Evolutionary conservation across 2,329 filamentous ascomycete genomes (phyloP), one percentile per base, ranked within the genome.

Genomic region (Trichophyton rubrum): DNA sequence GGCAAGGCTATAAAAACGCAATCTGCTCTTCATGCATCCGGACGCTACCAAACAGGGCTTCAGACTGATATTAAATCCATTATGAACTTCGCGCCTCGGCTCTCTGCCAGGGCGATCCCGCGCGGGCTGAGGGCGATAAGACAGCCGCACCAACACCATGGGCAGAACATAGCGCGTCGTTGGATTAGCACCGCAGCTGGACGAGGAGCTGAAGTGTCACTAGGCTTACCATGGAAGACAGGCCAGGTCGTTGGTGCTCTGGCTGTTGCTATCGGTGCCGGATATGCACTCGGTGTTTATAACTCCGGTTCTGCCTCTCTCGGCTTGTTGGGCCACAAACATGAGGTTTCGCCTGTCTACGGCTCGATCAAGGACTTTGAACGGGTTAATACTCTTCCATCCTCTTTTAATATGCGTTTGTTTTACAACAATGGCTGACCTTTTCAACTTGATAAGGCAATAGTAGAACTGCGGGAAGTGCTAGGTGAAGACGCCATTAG

Each of bases 401-500:
- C 4, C 9, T 11, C 33, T 38, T 9, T 38, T 33, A 35, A 27
- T 15, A 22, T 43, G 40, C 41, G 2, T 15, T n/a, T 3, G 1
- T 41, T 17, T 7, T 43, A 58, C 24, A 9, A 59, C 59, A 20
- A 49, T 33, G 27, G n/a, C n/a, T 27, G 22, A 35, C 56, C 55
- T 58, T 45, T 47, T 7, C 41, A 20, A 5, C 51, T 27, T 20
- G 51, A 35, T 55, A 60, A 83, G 79, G 82, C 82, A 4, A 81
- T 85, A 62, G 67, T 71, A 0, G 82, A 86, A 67, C 72, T 87
- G 15, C 75, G 77, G 59, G 63, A 66, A 0, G 66, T 72, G 9
- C 71, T 87, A 3, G 83, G 84, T 22, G 75, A 83, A 43, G 83
- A 85, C 59, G 71, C 78, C 1, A 80, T 89, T 56, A 85, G 78